These are phyloP conservation scores for Mediolabrus comicus DNA, from an alignment of 108 stramenopile species.

Conservation along the genomic window DNA sequence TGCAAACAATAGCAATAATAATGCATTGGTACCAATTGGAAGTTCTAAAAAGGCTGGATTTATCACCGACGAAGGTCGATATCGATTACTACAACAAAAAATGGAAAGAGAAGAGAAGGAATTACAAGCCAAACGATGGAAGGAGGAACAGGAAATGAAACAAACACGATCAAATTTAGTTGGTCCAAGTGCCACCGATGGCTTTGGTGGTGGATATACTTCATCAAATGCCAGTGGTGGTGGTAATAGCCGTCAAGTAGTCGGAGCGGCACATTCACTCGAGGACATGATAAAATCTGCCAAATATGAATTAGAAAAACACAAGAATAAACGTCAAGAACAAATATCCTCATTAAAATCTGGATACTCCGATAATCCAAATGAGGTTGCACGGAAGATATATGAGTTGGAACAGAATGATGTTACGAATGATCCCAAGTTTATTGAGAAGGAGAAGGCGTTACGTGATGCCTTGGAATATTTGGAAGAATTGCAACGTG, in stretches of 20 bases:
- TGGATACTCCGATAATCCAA: conserved; percentile 40
- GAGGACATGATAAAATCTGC: conserved; percentile 49
- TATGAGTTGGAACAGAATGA: conserved; percentile 27
- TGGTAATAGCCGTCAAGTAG: background rate
- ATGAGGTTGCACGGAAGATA: conserved; percentile 16
- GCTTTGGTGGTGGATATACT: conserved; percentile 40
- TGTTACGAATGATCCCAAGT: conserved; percentile 25
- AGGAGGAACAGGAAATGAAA: conserved; percentile 21
- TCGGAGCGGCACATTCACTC: conserved; percentile 44
- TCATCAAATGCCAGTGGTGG: background rate
- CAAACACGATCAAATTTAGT: conserved; percentile 38
- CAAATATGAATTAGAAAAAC: conserved; percentile 36
- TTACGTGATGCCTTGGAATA: conserved; percentile 44
- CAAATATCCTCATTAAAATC: conserved; percentile 23
- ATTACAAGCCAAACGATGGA: conserved; percentile 11
- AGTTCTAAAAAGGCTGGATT: conserved; percentile 35
- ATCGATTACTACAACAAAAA: conserved; percentile 22
- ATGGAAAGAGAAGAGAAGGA: conserved; percentile 28
- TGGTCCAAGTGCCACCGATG: conserved; percentile 36
- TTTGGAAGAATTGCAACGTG: conserved; percentile 40
- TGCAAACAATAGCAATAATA: too few species aligned
- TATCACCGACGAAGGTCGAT: conserved; percentile 41
- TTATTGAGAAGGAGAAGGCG: conserved; percentile 31
- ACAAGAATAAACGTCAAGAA: conserved; percentile 19
- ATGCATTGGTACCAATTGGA: conserved; percentile 44